These are phyloP conservation scores for Colletotrichum nymphaeae DNA, from an alignment of 2,329 filamentous ascomycete genomes.

Conservation along the genomic window DNA sequence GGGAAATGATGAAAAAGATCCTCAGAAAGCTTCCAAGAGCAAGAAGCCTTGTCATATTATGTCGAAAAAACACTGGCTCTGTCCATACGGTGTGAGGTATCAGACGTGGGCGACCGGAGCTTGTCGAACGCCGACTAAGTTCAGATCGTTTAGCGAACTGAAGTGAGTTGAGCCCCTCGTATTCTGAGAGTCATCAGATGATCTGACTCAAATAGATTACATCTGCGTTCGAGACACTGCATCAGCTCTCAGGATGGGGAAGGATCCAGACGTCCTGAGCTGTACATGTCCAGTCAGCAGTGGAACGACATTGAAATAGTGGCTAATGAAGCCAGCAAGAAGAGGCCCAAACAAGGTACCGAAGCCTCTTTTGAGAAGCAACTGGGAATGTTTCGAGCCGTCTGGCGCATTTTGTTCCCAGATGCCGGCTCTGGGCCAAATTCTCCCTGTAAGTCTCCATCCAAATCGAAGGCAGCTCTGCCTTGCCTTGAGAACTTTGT, in stretches of 20 bases:
- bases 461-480: not conserved
- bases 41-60: not conserved
- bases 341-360: not conserved
- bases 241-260: not conserved
- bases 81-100: not conserved
- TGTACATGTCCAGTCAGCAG: not conserved
- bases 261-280: not conserved
- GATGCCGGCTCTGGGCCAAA: not conserved
- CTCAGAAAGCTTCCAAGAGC: not conserved
- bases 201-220: too few species aligned
- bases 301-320: not conserved
- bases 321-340: not conserved
- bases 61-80: not conserved
- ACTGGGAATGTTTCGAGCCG: not conserved
- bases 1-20: not conserved
- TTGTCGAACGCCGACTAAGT: not conserved
- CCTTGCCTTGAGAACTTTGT: not conserved
- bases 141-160: not conserved
- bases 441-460: not conserved
- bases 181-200: too few species aligned
- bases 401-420: not conserved
- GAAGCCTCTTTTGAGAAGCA: not conserved
- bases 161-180: too few species aligned
- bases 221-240: too few species aligned
- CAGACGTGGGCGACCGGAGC: not conserved